A percentile compares a stretch with the other conserved stretches of the same genome.
Evolutionary conservation across 495 filamentous ascomycete genomes (phyloP).

Genomic region (Parachaetomium inaequale): DNA sequence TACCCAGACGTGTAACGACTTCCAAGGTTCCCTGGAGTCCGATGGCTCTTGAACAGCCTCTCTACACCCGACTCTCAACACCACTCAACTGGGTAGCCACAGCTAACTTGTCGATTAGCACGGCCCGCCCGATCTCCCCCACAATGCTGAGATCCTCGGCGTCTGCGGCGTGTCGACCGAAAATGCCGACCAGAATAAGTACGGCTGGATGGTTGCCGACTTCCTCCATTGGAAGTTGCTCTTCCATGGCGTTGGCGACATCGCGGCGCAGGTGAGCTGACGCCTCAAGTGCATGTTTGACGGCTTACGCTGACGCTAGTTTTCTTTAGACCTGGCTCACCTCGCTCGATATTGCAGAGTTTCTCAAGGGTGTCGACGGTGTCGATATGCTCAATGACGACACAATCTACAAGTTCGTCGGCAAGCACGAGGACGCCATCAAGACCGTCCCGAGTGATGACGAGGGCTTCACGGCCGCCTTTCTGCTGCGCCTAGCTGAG

Average conservation of each 20-base stretch:
- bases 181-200: conserved; percentile 23
- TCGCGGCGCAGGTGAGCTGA: conserved; percentile 17
- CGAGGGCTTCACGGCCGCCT: conserved; percentile 15
- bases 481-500: conserved; percentile 20
- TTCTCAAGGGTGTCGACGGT: conserved; percentile 16
- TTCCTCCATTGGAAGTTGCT: conserved; percentile 38
- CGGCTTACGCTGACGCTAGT: background rate
- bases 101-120: conserved; percentile 14
- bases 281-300: background rate
- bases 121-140: conserved; percentile 31
- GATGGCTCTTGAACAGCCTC: background rate
- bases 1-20: no score
- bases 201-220: conserved; percentile 40
- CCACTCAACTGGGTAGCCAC: background rate
- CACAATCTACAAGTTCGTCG: conserved; percentile 8
- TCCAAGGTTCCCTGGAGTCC: background rate
- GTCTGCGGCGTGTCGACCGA: conserved; percentile 33
- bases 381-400: conserved; percentile 7
- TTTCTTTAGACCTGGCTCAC: conserved; percentile 35
- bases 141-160: conserved; percentile 29
- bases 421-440: conserved; percentile 21
- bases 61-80: background rate
- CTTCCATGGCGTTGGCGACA: conserved; percentile 27
- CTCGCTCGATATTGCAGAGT: conserved; percentile 18
- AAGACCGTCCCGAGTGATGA: conserved; percentile 21